A percentile compares a stretch with the other conserved stretches of the same genome.
Conservation (phyloP, 169 alveolate species). For the Cryptosporidium meleagridis region DNA sequence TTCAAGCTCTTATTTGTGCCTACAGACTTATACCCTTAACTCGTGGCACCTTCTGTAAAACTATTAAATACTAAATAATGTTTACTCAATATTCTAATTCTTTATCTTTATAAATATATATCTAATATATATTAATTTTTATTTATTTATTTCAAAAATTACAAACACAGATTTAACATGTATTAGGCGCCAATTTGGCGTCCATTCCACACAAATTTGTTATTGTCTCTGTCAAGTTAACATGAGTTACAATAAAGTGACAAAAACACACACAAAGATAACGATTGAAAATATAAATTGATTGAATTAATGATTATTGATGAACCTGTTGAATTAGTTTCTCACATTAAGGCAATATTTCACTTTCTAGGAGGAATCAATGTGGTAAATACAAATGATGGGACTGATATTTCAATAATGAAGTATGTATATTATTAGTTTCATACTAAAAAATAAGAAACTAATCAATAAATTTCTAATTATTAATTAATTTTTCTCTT, state of each 20-base stretch:
- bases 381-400: not conserved
- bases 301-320: not conserved
- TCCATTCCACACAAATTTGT: constrained; percentile 75
- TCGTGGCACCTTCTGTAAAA: not conserved
- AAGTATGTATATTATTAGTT: constrained; percentile 37
- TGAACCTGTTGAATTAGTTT: constrained; percentile 47
- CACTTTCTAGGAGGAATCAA: constrained; percentile 59
- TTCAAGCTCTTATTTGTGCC: not conserved
- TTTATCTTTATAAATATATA: not conserved
- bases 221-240: constrained; percentile 51
- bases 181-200: constrained; percentile 74
- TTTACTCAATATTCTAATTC: not conserved
- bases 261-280: constrained; percentile 10
- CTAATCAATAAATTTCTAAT: not conserved
- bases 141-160: not conserved
- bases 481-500: not conserved
- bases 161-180: constrained; percentile 44
- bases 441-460: not conserved
- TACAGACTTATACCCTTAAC: not conserved
- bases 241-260: not conserved
- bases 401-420: constrained; percentile 10
- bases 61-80: constrained; percentile 1
- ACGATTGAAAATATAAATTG: not conserved
- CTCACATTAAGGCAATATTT: constrained; percentile 61
- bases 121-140: not conserved